Conservation (phyloP, 2,329 filamentous ascomycete genomes). For the Chaetomium globosum region DNA sequence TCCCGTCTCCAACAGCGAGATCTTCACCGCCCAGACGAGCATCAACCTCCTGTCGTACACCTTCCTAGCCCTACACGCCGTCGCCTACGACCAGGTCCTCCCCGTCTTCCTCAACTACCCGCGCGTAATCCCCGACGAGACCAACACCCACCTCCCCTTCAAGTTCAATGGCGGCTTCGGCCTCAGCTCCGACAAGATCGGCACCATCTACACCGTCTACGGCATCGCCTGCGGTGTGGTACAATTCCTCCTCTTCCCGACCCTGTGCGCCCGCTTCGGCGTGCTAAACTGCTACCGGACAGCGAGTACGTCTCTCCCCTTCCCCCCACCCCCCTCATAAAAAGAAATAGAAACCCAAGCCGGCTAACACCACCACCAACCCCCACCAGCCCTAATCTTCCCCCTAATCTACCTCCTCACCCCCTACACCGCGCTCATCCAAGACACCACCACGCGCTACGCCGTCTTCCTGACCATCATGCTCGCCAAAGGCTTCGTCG, state of each 20-base stretch:
- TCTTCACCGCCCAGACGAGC: constrained; percentile 41
- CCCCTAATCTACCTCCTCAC: constrained; percentile 79
- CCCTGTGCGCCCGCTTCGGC: constrained; percentile 71
- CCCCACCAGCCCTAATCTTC: constrained; percentile 59
- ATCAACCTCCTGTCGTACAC: constrained; percentile 70
- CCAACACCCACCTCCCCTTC: constrained; percentile 69
- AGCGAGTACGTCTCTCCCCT: constrained; percentile 58
- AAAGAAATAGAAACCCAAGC: background rate
- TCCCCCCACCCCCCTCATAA: background rate
- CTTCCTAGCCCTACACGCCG: constrained; percentile 76
- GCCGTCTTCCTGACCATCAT: constrained; percentile 68
- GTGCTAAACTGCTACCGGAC: constrained; percentile 71
- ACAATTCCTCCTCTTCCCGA: constrained; percentile 85
- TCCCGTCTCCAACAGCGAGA: constrained; percentile 30
- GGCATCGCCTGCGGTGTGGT: constrained; percentile 77
- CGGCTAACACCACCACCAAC: background rate
- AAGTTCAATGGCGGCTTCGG: constrained; percentile 85
- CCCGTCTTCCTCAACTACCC: constrained; percentile 87
- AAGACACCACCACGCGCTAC: constrained; percentile 54
- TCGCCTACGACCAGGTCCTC: constrained; percentile 84
- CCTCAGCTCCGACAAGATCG: constrained; percentile 71
- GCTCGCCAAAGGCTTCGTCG: constrained; percentile 71
- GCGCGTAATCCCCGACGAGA: constrained; percentile 53
- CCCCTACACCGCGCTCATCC: constrained; percentile 74
- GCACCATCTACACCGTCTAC: constrained; percentile 81